Evolutionary conservation across 2,329 filamentous ascomycete genomes (phyloP).

Genomic region (Pseudocercospora macadamiae): DNA sequence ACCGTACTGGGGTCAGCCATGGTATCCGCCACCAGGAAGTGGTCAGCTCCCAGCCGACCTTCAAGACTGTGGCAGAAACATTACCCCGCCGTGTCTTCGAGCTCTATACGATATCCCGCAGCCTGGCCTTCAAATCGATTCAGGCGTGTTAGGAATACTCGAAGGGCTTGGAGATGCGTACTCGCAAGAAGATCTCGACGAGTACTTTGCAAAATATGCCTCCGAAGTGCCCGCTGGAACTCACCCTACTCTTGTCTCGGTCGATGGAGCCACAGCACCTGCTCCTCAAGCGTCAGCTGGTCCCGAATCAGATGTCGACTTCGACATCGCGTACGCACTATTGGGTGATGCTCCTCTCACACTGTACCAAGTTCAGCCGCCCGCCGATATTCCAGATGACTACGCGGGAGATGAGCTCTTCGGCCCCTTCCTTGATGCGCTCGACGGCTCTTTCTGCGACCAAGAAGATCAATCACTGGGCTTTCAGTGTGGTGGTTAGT

Average conservation of each 20-base stretch:
- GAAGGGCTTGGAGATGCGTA: constrained; percentile 52
- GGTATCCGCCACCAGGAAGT: constrained; percentile 4
- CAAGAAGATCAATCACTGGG: neutral
- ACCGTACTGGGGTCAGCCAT: neutral
- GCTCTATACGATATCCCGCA: constrained; percentile 38
- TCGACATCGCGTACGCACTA: constrained; percentile 53
- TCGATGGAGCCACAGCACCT: constrained; percentile 41
- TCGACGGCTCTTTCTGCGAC: constrained; percentile 47
- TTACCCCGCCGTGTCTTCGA: constrained; percentile 56
- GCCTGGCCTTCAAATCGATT: constrained; percentile 45
- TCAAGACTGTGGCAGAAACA: constrained; percentile 53
- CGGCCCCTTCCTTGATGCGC: constrained; percentile 46
- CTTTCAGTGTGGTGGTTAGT: constrained; percentile 4
- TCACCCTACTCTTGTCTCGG: constrained; percentile 35
- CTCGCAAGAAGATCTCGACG: constrained; percentile 36
- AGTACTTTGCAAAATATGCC: constrained; percentile 36
- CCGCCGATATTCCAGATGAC: constrained; percentile 51
- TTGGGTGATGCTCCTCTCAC: constrained; percentile 56
- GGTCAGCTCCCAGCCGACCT: constrained; percentile 31
- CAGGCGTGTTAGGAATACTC: constrained; percentile 53
- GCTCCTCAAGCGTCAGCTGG: constrained; percentile 33
- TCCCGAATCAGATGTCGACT: constrained; percentile 59
- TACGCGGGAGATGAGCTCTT: constrained; percentile 42
- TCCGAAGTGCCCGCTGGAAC: constrained; percentile 31
- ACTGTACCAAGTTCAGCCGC: constrained; percentile 52